Base-by-base conservation (phyloP, 2,329 filamentous ascomycete genomes). In the Aaosphaeria pasadenensis region DNA sequence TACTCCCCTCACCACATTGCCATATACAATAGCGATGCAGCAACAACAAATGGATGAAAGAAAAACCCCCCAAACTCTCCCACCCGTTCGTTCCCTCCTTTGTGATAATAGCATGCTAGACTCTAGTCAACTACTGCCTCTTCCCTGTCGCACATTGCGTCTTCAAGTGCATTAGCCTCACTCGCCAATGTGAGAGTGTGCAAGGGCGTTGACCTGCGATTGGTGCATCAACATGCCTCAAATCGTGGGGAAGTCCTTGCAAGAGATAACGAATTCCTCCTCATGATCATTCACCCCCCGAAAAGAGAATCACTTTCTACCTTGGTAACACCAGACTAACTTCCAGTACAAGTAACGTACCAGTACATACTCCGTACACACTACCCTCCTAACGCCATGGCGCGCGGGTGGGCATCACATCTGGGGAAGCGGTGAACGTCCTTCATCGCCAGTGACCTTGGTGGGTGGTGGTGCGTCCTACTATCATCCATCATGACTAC, bases 281-380 rank as follows among this genome's bases (percentile, higher is more conserved):
- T 48, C 47, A 52, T 54, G 53, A 54, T 55, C 53, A 56, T 42
- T 42, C 35, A 39, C 47, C 17, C n/a, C 39, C 45, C 28, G 39
- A 31, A 9, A 11, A 36, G 33, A 9, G 33, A 13, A 9, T 36
- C 33, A 36, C 33, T 11, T 9, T 36, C 33, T 36, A 13, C 9
- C 33, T 36, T 13, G 17, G 17, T 24, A 24, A 24, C 17, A 24
- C 17, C 17, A 24, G 17, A 24, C 17, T 24, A 24, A 24, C 17
- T 24, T 24, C 17, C 17, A 24, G 17, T 24, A 24, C 17, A 24
- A 24, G 17, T 24, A 24, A 24, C 17, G 2, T 24, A 24, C 17
- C 17, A 24, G 17, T 24, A 24, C 17, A 24, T 24, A 24, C 17
- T 24, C 17, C 17, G 17, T 24, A 24, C 17, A 24, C 17, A 24